A percentile compares a stretch with the other conserved stretches of the same genome.
Evolutionary conservation across 148 eudicot genomes (phyloP).

Genomic region (Mesembryanthemum crystallinum): DNA sequence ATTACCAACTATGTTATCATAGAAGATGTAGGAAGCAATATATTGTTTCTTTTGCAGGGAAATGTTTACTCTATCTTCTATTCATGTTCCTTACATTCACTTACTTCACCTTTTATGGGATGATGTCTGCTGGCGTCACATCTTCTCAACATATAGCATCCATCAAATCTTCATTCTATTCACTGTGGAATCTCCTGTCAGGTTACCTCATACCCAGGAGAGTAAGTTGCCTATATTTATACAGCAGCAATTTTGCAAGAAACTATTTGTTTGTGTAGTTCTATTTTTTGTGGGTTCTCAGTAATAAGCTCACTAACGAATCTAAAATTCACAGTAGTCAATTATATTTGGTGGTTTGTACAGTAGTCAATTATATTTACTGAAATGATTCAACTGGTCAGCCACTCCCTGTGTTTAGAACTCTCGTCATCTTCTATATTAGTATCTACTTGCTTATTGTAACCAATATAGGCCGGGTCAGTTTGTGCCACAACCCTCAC

Average conservation of each 20-base stretch:
- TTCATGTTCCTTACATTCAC: conserved; percentile 87
- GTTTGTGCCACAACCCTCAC: too few relatives aligned
- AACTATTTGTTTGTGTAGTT: not conserved
- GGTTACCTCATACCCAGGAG: conserved; percentile 79
- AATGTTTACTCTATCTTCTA: conserved; percentile 54
- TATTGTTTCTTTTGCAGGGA: conserved; percentile 49
- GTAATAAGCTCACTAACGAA: not conserved
- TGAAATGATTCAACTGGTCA: too few relatives aligned
- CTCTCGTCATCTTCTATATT: too few relatives aligned
- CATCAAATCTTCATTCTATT: conserved; percentile 73
- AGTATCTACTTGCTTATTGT: too few relatives aligned
- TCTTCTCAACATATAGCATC: conserved; percentile 66
- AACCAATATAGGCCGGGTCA: too few relatives aligned
- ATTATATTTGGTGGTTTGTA: too few relatives aligned
- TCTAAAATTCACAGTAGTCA: not conserved
- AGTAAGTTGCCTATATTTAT: conserved; percentile 39
- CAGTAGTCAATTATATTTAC: not conserved
- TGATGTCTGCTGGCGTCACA: conserved; percentile 90
- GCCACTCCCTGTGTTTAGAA: too few relatives aligned
- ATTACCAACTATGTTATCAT: not conserved
- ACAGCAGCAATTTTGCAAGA: not conserved
- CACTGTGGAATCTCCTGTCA: conserved; percentile 84
- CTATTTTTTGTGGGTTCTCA: not conserved
- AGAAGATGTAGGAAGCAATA: too few relatives aligned
- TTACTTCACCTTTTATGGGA: conserved; percentile 88